A percentile compares a stretch with the other conserved stretches of the same genome.
Evolutionary conservation across 169 alveolate species (phyloP).

Genomic region (Condylostoma magnum): DNA sequence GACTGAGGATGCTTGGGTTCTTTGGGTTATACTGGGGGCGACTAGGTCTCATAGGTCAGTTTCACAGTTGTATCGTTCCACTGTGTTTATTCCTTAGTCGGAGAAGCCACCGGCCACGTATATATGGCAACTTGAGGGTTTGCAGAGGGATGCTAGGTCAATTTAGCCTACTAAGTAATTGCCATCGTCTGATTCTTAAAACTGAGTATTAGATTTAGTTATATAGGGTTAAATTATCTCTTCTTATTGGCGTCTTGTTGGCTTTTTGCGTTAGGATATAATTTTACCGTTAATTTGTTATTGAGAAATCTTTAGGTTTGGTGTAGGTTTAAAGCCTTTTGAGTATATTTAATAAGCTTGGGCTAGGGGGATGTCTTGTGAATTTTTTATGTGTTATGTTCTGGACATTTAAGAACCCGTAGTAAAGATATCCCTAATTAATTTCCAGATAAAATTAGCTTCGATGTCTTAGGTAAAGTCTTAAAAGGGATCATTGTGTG

Average conservation of each 20-base stretch:
- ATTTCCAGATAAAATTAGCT: conserved; percentile 22
- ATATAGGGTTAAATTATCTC: too few relatives aligned
- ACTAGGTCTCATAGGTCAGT: conserved; percentile 50
- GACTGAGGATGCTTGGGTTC: conserved; percentile 67
- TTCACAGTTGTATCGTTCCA: conserved; percentile 57
- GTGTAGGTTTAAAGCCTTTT: conserved; percentile 3
- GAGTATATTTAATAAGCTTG: not conserved
- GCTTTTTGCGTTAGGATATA: too few relatives aligned
- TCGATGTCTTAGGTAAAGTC: conserved; percentile 31
- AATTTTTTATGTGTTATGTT: not conserved
- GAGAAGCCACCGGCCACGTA: conserved; percentile 54
- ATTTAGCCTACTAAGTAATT: not conserved
- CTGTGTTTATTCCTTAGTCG: conserved; percentile 38
- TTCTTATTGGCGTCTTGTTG: too few relatives aligned
- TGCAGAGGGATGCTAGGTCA: conserved; percentile 27
- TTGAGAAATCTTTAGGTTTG: not conserved
- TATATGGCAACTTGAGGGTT: not conserved
- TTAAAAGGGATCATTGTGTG: conserved; percentile 3
- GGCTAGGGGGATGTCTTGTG: conserved; percentile 18
- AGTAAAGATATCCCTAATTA: conserved; percentile 11
- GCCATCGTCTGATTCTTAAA: too few relatives aligned
- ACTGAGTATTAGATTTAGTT: too few relatives aligned
- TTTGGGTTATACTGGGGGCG: conserved; percentile 28
- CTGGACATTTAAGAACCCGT: not conserved
- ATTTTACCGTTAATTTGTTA: too few relatives aligned